A percentile compares a stretch with the other conserved stretches of the same genome.
phyloP scores from a whole-genome alignment of 352 stramenopile genomes.

The Peronosclerospora sorghi region DNA sequence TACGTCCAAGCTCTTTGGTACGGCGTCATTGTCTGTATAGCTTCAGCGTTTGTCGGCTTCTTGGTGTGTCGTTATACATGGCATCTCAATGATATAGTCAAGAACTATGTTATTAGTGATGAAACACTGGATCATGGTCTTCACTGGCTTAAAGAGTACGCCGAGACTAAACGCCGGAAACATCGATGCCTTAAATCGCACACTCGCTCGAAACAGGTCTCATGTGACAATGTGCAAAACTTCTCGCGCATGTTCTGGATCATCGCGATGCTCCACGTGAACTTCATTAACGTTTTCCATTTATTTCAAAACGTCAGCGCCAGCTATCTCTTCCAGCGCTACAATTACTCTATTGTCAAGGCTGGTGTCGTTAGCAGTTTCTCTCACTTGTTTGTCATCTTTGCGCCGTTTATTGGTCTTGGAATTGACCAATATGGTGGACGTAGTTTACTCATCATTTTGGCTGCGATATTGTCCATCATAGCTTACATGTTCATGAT shows the following conservation, averaged over 20 bases:
- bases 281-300: conserved; percentile 87
- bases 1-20: conserved; percentile 85
- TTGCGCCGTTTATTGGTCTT: conserved; percentile 82
- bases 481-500: conserved; percentile 78
- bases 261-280: conserved; percentile 72
- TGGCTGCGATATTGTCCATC: conserved; percentile 57
- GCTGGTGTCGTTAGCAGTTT: conserved; percentile 72
- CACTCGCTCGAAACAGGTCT: conserved; percentile 27
- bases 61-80: conserved; percentile 51
- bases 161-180: conserved; percentile 50
- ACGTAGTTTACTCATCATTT: conserved; percentile 71
- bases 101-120: conserved; percentile 41
- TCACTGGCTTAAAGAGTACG: conserved; percentile 61
- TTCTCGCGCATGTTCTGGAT: conserved; percentile 85
- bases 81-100: conserved; percentile 51
- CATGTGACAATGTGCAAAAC: conserved; percentile 50
- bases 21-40: conserved; percentile 44
- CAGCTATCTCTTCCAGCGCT: conserved; percentile 79
- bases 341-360: conserved; percentile 79
- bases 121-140: conserved; percentile 44
- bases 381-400: conserved; percentile 72
- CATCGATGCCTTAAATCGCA: conserved; percentile 26
- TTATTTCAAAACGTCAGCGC: conserved; percentile 87
- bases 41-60: conserved; percentile 37
- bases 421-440: conserved; percentile 83